Evolutionary conservation across 2,329 filamentous ascomycete genomes (phyloP), one percentile per base, ranked within the genome.

Genomic region (Pseudogymnoascus sp.): DNA sequence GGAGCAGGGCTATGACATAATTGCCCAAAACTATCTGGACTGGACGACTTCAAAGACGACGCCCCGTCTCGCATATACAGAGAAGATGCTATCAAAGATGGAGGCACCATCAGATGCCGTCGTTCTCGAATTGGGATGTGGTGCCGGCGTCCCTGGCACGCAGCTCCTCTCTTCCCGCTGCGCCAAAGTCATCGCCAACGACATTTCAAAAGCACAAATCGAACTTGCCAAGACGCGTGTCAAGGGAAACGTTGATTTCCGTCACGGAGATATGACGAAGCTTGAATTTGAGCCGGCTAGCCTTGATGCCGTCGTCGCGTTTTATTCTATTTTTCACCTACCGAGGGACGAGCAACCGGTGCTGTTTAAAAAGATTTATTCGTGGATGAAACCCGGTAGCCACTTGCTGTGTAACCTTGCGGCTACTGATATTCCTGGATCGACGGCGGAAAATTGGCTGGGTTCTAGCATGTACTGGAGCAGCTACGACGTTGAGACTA

Each of bases 241-340:
- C 21, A 4, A 51, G 13, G 41, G 61, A 2, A 31, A 62, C 13
- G 61, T 62, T n/a, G 61, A 62, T 36, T 51, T 68, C n/a, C 45
- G 64, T 6, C 67, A 73, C 14, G 77, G 75, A 1, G 79, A 81
- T 63, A 81, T 81, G 79, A 72, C 76, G 64, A 66, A 64, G 0
- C 70, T 81, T 1, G 62, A 70, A 1, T 79, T 80, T 65, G 65
- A 63, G 0, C 34, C 63, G 0, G 67, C 65, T 1, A 69, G 69
- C 0, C 76, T 81, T 63, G 72, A 79, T 64, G 78, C 76, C 1
- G 77, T 80, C 1, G 67, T 77, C 4, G 77, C 71, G 0, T 75
- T 81, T 66, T 80, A 80, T 66, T 77, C 77, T 2, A 75, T 81
- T 57, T 74, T 80, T 19, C 79, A 81, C 64, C 68, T 81, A 1